These are phyloP conservation scores for Neoboletus subvelutipes DNA, from an alignment of 768 basidiomycete species.

Conservation along the genomic window DNA sequence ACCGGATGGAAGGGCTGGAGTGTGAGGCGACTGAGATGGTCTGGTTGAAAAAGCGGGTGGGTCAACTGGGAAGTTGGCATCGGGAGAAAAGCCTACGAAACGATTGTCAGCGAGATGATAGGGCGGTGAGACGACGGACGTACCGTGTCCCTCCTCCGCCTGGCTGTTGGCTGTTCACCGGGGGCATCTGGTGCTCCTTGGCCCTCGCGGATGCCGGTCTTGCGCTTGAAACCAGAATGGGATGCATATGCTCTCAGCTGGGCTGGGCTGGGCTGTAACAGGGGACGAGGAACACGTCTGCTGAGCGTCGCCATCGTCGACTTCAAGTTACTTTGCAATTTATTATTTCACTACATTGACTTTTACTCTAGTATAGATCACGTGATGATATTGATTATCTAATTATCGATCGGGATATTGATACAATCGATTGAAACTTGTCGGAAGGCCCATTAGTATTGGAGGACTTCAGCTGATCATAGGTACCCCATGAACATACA, in stretches of 20 bases:
- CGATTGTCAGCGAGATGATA: background rate
- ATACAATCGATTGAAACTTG: background rate
- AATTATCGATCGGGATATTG: background rate
- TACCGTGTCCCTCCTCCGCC: constrained; percentile 28
- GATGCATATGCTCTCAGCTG: constrained; percentile 22
- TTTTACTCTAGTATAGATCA: background rate
- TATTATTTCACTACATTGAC: background rate
- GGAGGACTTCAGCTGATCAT: background rate
- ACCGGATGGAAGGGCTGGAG: constrained; percentile 47
- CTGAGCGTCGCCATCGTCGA: constrained; percentile 17
- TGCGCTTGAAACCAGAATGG: constrained; percentile 22
- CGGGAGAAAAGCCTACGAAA: constrained; percentile 42
- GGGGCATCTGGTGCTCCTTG: constrained; percentile 13
- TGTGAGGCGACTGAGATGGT: constrained; percentile 34
- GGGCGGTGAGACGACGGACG: background rate
- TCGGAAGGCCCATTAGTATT: too few relatives aligned
- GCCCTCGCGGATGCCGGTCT: constrained; percentile 8
- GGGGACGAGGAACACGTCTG: constrained; percentile 12
- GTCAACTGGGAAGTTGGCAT: constrained; percentile 40
- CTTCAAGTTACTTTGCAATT: background rate
- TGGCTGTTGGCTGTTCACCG: constrained; percentile 21
- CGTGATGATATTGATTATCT: constrained; percentile 5
- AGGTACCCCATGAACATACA: background rate
- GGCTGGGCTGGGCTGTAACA: background rate
- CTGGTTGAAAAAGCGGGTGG: constrained; percentile 42